These are phyloP conservation scores for Grosmannia clavigera DNA, from an alignment of 2,329 filamentous ascomycete genomes.

Conservation along the genomic window DNA sequence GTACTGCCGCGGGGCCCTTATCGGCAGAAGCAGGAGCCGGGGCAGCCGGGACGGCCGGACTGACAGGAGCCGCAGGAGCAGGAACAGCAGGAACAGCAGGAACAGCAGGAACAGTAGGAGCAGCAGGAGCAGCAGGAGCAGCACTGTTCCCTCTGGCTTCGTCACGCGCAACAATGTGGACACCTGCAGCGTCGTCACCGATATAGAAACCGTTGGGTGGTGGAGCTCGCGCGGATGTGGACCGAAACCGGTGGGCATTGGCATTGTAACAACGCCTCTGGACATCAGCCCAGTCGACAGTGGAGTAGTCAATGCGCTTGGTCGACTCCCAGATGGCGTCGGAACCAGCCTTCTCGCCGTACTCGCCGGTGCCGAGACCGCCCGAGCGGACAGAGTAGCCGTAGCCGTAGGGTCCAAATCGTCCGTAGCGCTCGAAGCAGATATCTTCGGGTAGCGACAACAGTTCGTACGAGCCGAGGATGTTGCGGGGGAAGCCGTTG, in stretches of 20 bases:
- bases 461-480: conserved; percentile 76
- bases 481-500: conserved; percentile 70
- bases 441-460: conserved; percentile 70
- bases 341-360: conserved; percentile 71
- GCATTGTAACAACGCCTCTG: conserved; percentile 61
- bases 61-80: background rate
- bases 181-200: conserved; percentile 13
- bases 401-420: conserved; percentile 78
- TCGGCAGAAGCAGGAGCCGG: background rate
- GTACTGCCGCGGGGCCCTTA: background rate
- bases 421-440: conserved; percentile 86
- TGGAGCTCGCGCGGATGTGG: conserved; percentile 25
- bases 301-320: conserved; percentile 63
- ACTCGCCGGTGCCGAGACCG: conserved; percentile 73
- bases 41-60: background rate
- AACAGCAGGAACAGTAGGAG: background rate
- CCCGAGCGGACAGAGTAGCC: conserved; percentile 72
- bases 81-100: background rate
- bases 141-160: background rate
- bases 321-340: conserved; percentile 63
- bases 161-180: background rate
- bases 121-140: background rate
- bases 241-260: conserved; percentile 59
- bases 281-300: conserved; percentile 65
- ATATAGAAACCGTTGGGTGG: conserved; percentile 40